These are phyloP conservation scores for Fusarium poae DNA, from an alignment of 2,329 filamentous ascomycete species.

Conservation along the genomic window DNA sequence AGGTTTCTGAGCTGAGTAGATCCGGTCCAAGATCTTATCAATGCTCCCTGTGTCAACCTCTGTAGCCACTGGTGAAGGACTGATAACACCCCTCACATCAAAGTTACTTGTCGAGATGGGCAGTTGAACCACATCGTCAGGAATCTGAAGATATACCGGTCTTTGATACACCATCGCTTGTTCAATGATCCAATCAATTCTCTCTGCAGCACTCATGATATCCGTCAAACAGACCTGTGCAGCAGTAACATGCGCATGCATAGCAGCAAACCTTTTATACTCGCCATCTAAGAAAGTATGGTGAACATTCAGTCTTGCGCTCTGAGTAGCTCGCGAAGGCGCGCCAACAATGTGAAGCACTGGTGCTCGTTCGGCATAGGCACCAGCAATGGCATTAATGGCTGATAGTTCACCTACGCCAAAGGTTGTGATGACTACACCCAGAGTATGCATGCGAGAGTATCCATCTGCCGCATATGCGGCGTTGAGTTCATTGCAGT, in stretches of 20 bases:
- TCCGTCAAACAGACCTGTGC: conserved; percentile 14
- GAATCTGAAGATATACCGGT: conserved; percentile 20
- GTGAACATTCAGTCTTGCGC: not conserved
- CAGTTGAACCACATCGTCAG: conserved; percentile 18
- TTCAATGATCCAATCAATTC: conserved; percentile 23
- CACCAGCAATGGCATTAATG: conserved; percentile 18
- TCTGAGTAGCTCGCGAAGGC: not conserved
- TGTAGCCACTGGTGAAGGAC: not conserved
- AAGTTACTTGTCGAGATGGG: conserved; percentile 1
- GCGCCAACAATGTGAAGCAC: conserved; percentile 19
- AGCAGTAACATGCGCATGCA: conserved; percentile 22
- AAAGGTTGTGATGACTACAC: conserved; percentile 15
- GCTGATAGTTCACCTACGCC: conserved; percentile 25
- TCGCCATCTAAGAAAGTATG: conserved; percentile 24
- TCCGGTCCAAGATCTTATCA: not conserved
- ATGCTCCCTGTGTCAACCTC: not conserved
- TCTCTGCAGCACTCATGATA: not conserved
- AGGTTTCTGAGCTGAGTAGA: conserved; percentile 19
- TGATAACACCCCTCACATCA: not conserved
- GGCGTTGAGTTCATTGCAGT: conserved; percentile 25
- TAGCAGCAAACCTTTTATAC: conserved; percentile 15
- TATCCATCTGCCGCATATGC: conserved; percentile 20
- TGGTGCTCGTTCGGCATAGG: conserved; percentile 14
- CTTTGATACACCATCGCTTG: conserved; percentile 13
- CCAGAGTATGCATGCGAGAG: conserved; percentile 9